Evolutionary conservation across 495 filamentous ascomycete species (phyloP), one percentile per base, ranked within the genome.

Genomic region (Cairneyella variabilis): DNA sequence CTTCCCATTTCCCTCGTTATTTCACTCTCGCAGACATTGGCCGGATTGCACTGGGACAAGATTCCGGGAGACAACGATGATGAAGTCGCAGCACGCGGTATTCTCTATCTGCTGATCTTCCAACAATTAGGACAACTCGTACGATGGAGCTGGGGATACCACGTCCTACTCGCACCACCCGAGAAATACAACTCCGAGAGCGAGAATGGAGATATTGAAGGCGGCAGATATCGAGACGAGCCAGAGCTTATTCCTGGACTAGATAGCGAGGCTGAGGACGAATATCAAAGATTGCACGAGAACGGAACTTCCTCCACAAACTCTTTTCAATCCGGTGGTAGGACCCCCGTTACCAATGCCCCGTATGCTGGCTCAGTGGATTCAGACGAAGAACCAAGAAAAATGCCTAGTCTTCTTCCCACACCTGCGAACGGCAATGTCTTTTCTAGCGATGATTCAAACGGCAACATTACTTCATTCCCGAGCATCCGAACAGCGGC

Each of bases 141-240:
- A 42, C 78, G 93, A 48, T 98, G 93, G 93, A 97, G 89, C 58
- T 98, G 95, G 95, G 93, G 93, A 8, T 97, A 95, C 62, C 89
- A 96, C 62, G 82, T 97, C 37, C 72, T 98, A 14, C 75, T 98
- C 7, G 91, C 90, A 14, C 89, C 90, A 2, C 83, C 85, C 52
- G 79, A 83, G 22, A 84, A 85, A 52, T 85, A 88, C 55, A 76
- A 74, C 17, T 6, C 27, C n/a, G 76, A 81, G 39, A 42, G 7
- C 14, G 73, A 71, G 12, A 66, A 77, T 17, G 75, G 78, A 34
- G 65, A 69, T 3, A 69, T 84, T 14, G 86, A 90, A 64, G 80
- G 84, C 55, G 88, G 88, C 21, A 76, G 78, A 58, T 91, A 90
- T 67, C 75, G 70, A 51, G 85, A 88, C 56, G 78, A 84, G 28